These are phyloP conservation scores for Penicillium sp. DNA, from an alignment of 2,329 filamentous ascomycete genomes.

Conservation along the genomic window DNA sequence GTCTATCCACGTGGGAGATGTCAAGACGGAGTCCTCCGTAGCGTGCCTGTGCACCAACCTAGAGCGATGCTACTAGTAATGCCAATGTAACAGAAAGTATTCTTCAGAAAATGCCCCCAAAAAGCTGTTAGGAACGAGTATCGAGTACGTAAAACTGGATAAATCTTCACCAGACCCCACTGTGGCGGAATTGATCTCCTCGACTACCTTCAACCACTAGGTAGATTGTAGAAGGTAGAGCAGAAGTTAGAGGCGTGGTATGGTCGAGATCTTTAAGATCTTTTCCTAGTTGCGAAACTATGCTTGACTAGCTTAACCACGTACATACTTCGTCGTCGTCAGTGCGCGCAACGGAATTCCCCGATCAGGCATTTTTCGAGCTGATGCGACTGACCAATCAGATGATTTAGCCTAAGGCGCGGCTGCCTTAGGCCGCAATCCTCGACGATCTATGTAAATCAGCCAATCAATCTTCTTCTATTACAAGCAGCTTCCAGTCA, in stretches of 20 bases:
- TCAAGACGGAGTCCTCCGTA: conserved; percentile 4
- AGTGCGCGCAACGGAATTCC: background rate
- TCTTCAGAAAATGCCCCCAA: background rate
- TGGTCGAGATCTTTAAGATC: background rate
- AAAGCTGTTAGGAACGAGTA: background rate
- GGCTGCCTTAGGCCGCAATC: background rate
- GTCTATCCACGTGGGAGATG: conserved; percentile 7
- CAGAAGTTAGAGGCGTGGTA: too few relatives aligned
- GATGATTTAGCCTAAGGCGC: background rate
- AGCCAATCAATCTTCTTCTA: too few relatives aligned
- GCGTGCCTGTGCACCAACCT: background rate
- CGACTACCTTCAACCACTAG: too few relatives aligned
- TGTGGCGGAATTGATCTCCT: background rate
- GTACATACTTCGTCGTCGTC: background rate
- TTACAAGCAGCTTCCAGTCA: too few relatives aligned
- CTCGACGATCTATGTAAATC: too few relatives aligned
- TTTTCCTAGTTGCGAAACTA: background rate
- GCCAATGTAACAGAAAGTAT: background rate
- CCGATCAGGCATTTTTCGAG: background rate
- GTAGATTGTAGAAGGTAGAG: too few relatives aligned
- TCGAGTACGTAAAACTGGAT: background rate
- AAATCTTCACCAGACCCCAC: background rate
- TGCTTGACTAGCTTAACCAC: too few relatives aligned
- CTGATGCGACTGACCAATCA: background rate
- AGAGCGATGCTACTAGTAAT: background rate